phyloP scores from a whole-genome alignment of 148 eudicot species.

The Dysphania ambrosioides region DNA sequence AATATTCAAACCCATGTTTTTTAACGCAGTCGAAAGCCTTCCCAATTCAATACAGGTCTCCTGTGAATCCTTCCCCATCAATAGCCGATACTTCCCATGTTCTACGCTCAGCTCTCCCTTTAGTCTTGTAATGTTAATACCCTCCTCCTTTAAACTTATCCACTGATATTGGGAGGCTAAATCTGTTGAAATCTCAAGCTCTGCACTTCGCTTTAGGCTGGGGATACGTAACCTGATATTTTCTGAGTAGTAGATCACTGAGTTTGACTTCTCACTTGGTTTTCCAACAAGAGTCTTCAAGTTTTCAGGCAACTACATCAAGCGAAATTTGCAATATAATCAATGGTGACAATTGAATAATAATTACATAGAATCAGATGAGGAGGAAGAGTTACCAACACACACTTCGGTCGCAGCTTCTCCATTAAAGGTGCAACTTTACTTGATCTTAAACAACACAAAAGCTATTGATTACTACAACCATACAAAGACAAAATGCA shows the following conservation, averaged over 20 bases:
- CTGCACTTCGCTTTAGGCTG: conserved; percentile 33
- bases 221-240: conserved; percentile 45
- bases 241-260: conserved; percentile 44
- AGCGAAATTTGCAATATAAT: too few relatives aligned
- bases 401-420: conserved; percentile 54
- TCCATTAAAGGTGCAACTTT: conserved; percentile 54
- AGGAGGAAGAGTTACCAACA: conserved; percentile 50
- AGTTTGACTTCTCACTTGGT: conserved; percentile 28
- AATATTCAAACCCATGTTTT: conserved; percentile 52
- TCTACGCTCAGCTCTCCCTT: conserved; percentile 64
- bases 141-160: conserved; percentile 42
- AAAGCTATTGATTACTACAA: conserved; percentile 4
- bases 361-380: not conserved
- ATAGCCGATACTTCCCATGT: conserved; percentile 43
- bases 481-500: not conserved
- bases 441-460: conserved; percentile 42
- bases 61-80: conserved; percentile 25
- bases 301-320: conserved; percentile 62
- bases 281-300: conserved; percentile 28
- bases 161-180: conserved; percentile 44
- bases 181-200: conserved; percentile 52
- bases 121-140: conserved; percentile 44
- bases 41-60: conserved; percentile 39
- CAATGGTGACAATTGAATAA: not conserved
- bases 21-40: conserved; percentile 35